Conservation (phyloP, 1,284 basidiomycete genomes). For the Malassezia dermatis region DNA sequence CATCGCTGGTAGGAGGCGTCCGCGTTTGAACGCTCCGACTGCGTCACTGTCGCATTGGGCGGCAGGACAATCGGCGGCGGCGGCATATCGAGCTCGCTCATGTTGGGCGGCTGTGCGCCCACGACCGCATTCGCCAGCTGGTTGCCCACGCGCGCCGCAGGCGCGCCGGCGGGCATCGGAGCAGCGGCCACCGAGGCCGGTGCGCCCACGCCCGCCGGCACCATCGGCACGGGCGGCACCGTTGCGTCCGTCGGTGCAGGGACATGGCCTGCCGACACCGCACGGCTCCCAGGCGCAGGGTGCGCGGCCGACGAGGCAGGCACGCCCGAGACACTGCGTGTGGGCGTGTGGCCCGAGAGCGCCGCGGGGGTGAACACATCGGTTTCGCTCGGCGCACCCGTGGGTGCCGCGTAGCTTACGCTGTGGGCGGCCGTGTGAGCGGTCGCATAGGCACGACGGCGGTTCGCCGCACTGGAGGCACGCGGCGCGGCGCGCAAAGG, state of each 20-base stretch:
- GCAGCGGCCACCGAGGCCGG: neutral
- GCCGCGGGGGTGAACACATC: conserved; percentile 9
- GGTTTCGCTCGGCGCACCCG: neutral
- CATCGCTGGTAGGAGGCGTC: conserved; percentile 85
- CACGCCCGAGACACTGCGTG: conserved; percentile 8
- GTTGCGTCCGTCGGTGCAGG: neutral
- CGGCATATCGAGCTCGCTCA: conserved; percentile 64
- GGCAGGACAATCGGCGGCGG: conserved; percentile 85
- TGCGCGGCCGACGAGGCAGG: neutral
- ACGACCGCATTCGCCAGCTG: conserved; percentile 16
- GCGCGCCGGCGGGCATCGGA: conserved; percentile 22
- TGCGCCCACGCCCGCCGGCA: neutral
- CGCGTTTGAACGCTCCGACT: conserved; percentile 69
- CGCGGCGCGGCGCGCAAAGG: conserved; percentile 47
- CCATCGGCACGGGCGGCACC: neutral
- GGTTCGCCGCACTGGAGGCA: conserved; percentile 48
- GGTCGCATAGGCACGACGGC: conserved; percentile 50
- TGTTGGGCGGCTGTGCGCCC: conserved; percentile 56
- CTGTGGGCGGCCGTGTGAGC: conserved; percentile 46
- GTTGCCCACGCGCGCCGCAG: conserved; percentile 12
- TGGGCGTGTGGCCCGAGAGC: conserved; percentile 6
- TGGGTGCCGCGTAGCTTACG: conserved; percentile 28
- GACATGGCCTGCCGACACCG: neutral
- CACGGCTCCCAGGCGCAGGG: neutral
- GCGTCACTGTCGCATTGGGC: conserved; percentile 66